Evolutionary conservation across 1,139 yeast species (phyloP).

Genomic region (Lodderomyces oxycetoniae): DNA sequence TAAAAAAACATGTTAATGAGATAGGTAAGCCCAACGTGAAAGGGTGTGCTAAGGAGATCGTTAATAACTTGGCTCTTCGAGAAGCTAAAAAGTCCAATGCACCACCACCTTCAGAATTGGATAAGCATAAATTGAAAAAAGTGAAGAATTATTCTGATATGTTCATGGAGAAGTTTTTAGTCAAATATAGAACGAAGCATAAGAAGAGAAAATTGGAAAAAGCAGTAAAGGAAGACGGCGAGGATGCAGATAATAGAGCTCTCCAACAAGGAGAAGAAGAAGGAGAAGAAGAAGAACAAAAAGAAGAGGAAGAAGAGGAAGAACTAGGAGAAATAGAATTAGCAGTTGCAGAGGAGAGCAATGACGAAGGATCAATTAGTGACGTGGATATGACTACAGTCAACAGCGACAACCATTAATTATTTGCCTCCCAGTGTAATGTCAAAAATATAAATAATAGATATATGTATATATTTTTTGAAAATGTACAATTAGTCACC

Average conservation of each 20-base stretch:
- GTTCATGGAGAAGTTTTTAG: slow-evolving; percentile 73
- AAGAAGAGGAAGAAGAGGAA: background rate
- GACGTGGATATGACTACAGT: too few relatives aligned
- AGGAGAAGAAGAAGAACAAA: too few relatives aligned
- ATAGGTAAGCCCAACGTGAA: slow-evolving; percentile 73
- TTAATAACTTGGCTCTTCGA: slow-evolving; percentile 56
- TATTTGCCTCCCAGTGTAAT: too few relatives aligned
- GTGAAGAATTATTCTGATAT: slow-evolving; percentile 57
- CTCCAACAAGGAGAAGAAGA: slow-evolving; percentile 3
- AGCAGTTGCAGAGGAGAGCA: background rate
- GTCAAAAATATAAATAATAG: too few relatives aligned
- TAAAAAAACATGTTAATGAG: slow-evolving; percentile 60
- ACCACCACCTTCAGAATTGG: slow-evolving; percentile 54
- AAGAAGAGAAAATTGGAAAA: slow-evolving; percentile 3
- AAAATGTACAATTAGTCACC: background rate
- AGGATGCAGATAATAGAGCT: slow-evolving; percentile 1
- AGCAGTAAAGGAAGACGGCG: slow-evolving; percentile 4
- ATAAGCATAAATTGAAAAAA: slow-evolving; percentile 61
- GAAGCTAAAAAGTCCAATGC: slow-evolving; percentile 47
- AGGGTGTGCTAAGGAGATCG: slow-evolving; percentile 75
- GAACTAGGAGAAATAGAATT: slow-evolving; percentile 7
- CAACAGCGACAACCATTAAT: too few relatives aligned
- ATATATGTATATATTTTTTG: too few relatives aligned
- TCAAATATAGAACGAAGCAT: slow-evolving; percentile 40
- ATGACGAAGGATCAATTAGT: too few relatives aligned